A percentile compares a stretch with the other conserved stretches of the same genome.
phyloP scores from a whole-genome alignment of 2,329 filamentous ascomycete species.

The Pseudogymnoascus sp. region DNA sequence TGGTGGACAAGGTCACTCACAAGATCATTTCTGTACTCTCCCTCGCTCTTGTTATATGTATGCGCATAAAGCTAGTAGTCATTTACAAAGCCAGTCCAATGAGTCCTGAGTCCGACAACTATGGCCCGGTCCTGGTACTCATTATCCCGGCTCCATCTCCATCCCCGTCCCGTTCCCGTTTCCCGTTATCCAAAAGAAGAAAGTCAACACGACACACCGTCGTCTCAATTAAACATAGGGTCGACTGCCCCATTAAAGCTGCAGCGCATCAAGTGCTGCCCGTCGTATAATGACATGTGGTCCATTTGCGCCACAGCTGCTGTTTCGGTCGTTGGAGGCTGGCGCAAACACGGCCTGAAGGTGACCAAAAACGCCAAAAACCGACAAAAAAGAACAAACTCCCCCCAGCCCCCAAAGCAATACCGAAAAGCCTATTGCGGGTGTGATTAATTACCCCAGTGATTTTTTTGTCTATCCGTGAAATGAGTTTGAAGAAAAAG shows the following conservation, averaged over 20 bases:
- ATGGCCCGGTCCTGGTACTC: background rate
- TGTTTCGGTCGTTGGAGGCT: background rate
- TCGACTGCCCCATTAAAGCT: background rate
- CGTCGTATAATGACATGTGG: slow-evolving; percentile 2
- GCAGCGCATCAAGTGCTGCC: background rate
- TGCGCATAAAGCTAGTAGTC: slow-evolving; percentile 5
- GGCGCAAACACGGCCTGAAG: background rate
- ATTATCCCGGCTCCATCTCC: background rate
- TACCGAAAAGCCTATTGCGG: background rate
- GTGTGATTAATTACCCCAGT: background rate
- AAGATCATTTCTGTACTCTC: slow-evolving; percentile 1
- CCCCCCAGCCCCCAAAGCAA: background rate
- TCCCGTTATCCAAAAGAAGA: background rate
- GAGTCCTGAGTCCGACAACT: background rate
- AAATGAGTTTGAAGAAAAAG: background rate
- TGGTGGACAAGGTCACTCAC: background rate
- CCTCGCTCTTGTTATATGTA: background rate
- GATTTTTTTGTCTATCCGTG: slow-evolving; percentile 1
- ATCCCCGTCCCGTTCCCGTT: background rate
- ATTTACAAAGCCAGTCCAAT: background rate
- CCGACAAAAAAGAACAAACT: background rate
- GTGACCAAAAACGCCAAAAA: background rate
- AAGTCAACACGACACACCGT: background rate
- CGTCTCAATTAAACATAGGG: slow-evolving; percentile 3
- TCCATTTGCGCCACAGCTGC: background rate